Percentiles rank a stretch among this genome's conserved stretches.
Evolutionary conservation across 2,329 filamentous ascomycete species (phyloP).

Genomic region (Ophiostoma tasmaniense): DNA sequence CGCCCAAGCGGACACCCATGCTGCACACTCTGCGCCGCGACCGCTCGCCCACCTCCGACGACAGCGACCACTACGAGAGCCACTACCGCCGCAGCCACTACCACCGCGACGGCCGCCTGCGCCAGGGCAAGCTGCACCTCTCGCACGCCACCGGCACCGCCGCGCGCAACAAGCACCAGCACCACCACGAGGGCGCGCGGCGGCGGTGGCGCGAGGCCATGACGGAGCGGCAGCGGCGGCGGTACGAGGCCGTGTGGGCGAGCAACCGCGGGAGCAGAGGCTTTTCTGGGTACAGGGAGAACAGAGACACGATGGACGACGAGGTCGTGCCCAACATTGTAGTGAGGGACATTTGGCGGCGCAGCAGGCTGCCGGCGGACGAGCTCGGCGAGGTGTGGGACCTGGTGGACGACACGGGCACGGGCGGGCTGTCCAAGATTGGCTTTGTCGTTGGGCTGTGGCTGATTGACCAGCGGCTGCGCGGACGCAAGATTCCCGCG

Average conservation of each 20-base stretch:
- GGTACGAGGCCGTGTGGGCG: slow-evolving; percentile 79
- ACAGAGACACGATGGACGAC: slow-evolving; percentile 19
- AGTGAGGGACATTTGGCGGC: slow-evolving; percentile 65
- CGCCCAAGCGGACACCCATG: slow-evolving; percentile 29
- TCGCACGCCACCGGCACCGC: slow-evolving; percentile 22
- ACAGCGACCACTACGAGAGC: slow-evolving; percentile 26
- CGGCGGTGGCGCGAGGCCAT: slow-evolving; percentile 70
- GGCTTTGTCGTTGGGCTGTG: slow-evolving; percentile 80
- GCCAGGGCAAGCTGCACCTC: slow-evolving; percentile 23
- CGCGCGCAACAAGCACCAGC: slow-evolving; percentile 64
- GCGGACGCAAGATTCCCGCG: slow-evolving; percentile 66
- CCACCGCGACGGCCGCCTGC: slow-evolving; percentile 34
- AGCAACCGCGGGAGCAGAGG: slow-evolving; percentile 55
- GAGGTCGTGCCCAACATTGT: slow-evolving; percentile 59
- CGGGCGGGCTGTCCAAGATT: slow-evolving; percentile 52
- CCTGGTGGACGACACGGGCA: slow-evolving; percentile 52
- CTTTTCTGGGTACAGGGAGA: not conserved
- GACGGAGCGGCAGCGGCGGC: slow-evolving; percentile 62
- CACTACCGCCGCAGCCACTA: slow-evolving; percentile 19
- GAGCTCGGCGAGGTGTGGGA: slow-evolving; percentile 71
- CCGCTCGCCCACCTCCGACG: slow-evolving; percentile 35
- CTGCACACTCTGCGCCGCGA: slow-evolving; percentile 58
- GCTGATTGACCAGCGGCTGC: slow-evolving; percentile 72
- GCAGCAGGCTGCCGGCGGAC: slow-evolving; percentile 58
- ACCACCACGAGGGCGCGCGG: slow-evolving; percentile 69